These are phyloP conservation scores for Alternaria triticina DNA, from an alignment of 2,329 filamentous ascomycete species.

Conservation along the genomic window DNA sequence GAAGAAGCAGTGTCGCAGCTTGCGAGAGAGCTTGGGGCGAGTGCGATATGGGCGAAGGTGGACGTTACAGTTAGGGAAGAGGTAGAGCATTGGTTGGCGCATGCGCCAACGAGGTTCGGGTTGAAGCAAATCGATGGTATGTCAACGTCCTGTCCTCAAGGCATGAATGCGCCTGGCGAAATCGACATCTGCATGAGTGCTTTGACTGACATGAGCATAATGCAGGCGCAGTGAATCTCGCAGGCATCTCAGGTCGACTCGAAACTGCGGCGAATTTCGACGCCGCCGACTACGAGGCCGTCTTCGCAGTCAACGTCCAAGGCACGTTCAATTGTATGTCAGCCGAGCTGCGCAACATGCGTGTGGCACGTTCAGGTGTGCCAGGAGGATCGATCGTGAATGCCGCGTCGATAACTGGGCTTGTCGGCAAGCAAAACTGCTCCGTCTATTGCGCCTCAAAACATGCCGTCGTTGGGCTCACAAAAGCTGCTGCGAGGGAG, in stretches of 20 bases:
- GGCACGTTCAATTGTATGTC: slow-evolving; percentile 43
- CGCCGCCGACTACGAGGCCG: slow-evolving; percentile 41
- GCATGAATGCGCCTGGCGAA: background rate
- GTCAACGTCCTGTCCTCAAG: background rate
- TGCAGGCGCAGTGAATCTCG: slow-evolving; percentile 19
- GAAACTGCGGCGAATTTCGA: slow-evolving; percentile 32
- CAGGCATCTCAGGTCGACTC: slow-evolving; percentile 51
- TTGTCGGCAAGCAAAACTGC: slow-evolving; percentile 37
- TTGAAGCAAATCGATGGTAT: slow-evolving; percentile 30
- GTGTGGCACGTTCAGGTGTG: slow-evolving; percentile 15
- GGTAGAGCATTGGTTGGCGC: slow-evolving; percentile 25
- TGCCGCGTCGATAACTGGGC: slow-evolving; percentile 58
- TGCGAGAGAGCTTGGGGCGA: slow-evolving; percentile 10
- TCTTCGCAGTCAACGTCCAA: slow-evolving; percentile 45
- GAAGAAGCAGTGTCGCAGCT: slow-evolving; percentile 18
- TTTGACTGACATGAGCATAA: background rate
- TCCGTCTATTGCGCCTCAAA: slow-evolving; percentile 34
- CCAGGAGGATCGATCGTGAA: slow-evolving; percentile 42
- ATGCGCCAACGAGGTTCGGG: background rate
- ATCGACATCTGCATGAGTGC: slow-evolving; percentile 6
- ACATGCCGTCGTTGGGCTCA: slow-evolving; percentile 39
- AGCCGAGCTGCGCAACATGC: slow-evolving; percentile 49
- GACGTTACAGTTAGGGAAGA: slow-evolving; percentile 44
- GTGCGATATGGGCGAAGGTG: slow-evolving; percentile 17
- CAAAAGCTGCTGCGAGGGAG: slow-evolving; percentile 49